phyloP scores from a whole-genome alignment of 2,329 filamentous ascomycete genomes.

The Nakataea oryzae region DNA sequence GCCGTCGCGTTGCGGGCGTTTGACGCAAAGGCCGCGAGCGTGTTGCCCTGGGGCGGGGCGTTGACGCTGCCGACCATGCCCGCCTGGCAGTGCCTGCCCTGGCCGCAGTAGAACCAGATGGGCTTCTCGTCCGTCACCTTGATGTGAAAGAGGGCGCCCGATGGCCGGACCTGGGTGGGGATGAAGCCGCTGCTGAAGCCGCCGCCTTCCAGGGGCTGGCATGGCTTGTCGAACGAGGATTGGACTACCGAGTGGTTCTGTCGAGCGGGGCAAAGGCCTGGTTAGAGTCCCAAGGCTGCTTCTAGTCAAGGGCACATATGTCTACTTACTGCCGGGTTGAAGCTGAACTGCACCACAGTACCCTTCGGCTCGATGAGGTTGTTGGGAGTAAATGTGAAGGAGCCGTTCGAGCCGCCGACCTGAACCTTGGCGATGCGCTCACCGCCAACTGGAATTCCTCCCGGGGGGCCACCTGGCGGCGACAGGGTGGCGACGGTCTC shows the following conservation, averaged over 20 bases:
- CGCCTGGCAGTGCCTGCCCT: slow-evolving; percentile 21
- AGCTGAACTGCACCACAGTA: slow-evolving; percentile 22
- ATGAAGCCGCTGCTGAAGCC: slow-evolving; percentile 28
- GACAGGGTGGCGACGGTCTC: slow-evolving; percentile 16
- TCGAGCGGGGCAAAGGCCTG: neutral
- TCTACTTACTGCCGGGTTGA: slow-evolving; percentile 18
- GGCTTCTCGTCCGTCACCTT: slow-evolving; percentile 19
- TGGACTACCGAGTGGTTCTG: slow-evolving; percentile 27
- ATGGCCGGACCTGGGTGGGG: slow-evolving; percentile 18
- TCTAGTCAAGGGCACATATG: no score
- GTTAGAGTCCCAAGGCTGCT: no score
- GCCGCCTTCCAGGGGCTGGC: slow-evolving; percentile 21
- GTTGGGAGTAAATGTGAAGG: slow-evolving; percentile 19
- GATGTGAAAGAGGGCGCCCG: slow-evolving; percentile 21
- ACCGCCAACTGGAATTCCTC: slow-evolving; percentile 20
- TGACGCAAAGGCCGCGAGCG: slow-evolving; percentile 23
- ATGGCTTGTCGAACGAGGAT: slow-evolving; percentile 27
- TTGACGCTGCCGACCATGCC: slow-evolving; percentile 40
- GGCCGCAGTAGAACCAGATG: slow-evolving; percentile 26
- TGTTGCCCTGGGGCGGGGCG: slow-evolving; percentile 21
- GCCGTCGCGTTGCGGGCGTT: slow-evolving; percentile 20
- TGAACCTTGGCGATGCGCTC: slow-evolving; percentile 20
- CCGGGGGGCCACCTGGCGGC: slow-evolving; percentile 14
- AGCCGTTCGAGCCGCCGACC: slow-evolving; percentile 20
- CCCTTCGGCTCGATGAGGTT: slow-evolving; percentile 20